These are phyloP conservation scores for Diaporthe sp. DNA, from an alignment of 2,329 filamentous ascomycete species.

Conservation along the genomic window DNA sequence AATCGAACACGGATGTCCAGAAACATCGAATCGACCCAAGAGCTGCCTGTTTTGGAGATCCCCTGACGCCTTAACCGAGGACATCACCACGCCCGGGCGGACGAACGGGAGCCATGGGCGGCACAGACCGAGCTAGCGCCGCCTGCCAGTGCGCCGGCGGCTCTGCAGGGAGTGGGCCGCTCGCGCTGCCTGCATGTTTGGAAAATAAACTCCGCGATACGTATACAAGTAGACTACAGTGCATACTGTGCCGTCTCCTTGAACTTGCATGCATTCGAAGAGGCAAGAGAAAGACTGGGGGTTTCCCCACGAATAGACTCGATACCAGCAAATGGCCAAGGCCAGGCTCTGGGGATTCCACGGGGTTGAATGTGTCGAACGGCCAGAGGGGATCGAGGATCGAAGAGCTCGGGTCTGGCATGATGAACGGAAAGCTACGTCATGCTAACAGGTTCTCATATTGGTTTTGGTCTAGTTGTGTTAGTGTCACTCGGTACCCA, in stretches of 20 bases:
- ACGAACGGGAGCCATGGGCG: slow-evolving; percentile 33
- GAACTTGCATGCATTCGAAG: not conserved
- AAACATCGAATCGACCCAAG: not conserved
- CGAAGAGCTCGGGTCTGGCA: slow-evolving; percentile 6
- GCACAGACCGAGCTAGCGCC: slow-evolving; percentile 30
- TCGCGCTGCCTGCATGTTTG: not conserved
- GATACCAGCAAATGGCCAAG: not conserved
- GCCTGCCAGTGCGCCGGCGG: not conserved
- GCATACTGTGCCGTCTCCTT: not conserved
- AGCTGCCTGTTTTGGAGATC: slow-evolving; percentile 18
- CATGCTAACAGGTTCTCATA: not conserved
- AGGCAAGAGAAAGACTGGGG: slow-evolving; percentile 6
- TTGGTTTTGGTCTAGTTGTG: not conserved
- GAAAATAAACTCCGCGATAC: not conserved
- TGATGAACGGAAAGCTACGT: not conserved
- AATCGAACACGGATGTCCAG: slow-evolving; percentile 3
- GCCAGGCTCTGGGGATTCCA: slow-evolving; percentile 14
- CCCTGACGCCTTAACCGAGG: slow-evolving; percentile 29
- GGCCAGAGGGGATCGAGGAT: slow-evolving; percentile 20
- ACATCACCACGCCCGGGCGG: slow-evolving; percentile 26
- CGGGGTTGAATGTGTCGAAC: not conserved
- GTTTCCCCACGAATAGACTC: slow-evolving; percentile 1
- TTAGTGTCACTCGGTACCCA: slow-evolving; percentile 20
- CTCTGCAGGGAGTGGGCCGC: slow-evolving; percentile 25
- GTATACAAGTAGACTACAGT: not conserved